Conservation (phyloP, 768 basidiomycete genomes). For the Agrocybe praecox region DNA sequence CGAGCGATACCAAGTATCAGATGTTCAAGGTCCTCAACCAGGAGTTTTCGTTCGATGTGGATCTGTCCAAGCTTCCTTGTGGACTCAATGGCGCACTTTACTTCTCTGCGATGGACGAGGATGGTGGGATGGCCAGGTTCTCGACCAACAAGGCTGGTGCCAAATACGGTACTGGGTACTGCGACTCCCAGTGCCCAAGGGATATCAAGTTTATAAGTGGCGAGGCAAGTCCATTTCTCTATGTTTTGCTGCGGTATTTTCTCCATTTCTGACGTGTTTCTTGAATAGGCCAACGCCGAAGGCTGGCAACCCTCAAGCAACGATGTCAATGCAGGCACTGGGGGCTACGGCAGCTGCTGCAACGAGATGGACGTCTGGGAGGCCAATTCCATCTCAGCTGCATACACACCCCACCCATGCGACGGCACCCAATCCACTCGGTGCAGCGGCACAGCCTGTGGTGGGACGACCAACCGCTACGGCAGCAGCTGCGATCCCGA, state of each 20-base stretch:
- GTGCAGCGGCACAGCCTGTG: conserved; percentile 45
- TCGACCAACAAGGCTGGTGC: conserved; percentile 51
- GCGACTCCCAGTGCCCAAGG: background rate
- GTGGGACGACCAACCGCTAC: conserved; percentile 34
- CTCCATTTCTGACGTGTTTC: background rate
- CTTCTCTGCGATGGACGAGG: conserved; percentile 56
- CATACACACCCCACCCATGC: conserved; percentile 58
- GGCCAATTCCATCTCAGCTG: conserved; percentile 51
- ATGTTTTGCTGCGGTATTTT: background rate
- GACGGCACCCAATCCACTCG: conserved; percentile 36
- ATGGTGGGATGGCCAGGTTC: conserved; percentile 49
- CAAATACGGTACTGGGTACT: background rate
- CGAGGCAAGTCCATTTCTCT: background rate
- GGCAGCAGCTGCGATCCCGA: conserved; percentile 52
- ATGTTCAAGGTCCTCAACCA: conserved; percentile 49
- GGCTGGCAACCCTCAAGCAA: conserved; percentile 20
- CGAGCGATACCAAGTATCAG: conserved; percentile 43
- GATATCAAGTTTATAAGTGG: background rate
- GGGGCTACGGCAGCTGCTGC: conserved; percentile 27
- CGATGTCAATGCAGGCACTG: conserved; percentile 26
- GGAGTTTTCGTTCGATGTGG: conserved; percentile 64
- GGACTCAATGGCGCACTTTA: conserved; percentile 64
- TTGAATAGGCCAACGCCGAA: conserved; percentile 21
- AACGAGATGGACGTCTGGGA: conserved; percentile 62
- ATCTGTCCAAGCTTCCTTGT: conserved; percentile 57